phyloP scores from a whole-genome alignment of 257 asterid genomes.

The Orobanche coerulescens region DNA sequence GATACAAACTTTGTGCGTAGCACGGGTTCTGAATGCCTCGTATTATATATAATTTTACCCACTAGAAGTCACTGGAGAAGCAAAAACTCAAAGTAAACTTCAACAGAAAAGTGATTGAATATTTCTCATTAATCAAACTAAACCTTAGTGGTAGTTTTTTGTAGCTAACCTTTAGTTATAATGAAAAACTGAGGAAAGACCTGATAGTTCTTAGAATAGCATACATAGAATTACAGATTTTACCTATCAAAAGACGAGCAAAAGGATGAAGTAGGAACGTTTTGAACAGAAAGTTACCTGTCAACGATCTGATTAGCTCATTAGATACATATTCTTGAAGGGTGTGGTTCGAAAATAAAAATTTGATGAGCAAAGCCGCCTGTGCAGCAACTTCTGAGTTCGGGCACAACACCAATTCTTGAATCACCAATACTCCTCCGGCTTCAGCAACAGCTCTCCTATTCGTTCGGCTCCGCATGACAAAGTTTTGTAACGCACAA shows the following conservation, averaged over 20 bases:
- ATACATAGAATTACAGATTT: neutral
- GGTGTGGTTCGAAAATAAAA: slow-evolving; percentile 77
- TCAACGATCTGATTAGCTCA: slow-evolving; percentile 68
- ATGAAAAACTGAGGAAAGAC: no score
- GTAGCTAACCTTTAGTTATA: no score
- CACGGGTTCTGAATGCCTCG: no score
- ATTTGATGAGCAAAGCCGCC: slow-evolving; percentile 60
- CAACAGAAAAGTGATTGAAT: no score
- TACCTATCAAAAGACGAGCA: neutral
- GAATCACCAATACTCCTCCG: slow-evolving; percentile 69
- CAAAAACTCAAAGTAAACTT: no score
- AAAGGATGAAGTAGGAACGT: slow-evolving; percentile 9
- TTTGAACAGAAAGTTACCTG: slow-evolving; percentile 43
- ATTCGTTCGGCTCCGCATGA: slow-evolving; percentile 74
- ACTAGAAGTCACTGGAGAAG: no score
- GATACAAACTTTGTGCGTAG: no score
- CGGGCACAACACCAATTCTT: slow-evolving; percentile 55
- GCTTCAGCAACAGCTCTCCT: slow-evolving; percentile 86
- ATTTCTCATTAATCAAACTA: no score
- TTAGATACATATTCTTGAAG: slow-evolving; percentile 81
- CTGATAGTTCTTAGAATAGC: slow-evolving; percentile 1
- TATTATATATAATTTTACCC: no score
- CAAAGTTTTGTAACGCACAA: slow-evolving; percentile 81
- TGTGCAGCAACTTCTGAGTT: slow-evolving; percentile 59
- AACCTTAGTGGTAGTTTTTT: no score